These are phyloP conservation scores for Lepraria neglecta DNA, from an alignment of 495 filamentous ascomycete species.

Conservation along the genomic window DNA sequence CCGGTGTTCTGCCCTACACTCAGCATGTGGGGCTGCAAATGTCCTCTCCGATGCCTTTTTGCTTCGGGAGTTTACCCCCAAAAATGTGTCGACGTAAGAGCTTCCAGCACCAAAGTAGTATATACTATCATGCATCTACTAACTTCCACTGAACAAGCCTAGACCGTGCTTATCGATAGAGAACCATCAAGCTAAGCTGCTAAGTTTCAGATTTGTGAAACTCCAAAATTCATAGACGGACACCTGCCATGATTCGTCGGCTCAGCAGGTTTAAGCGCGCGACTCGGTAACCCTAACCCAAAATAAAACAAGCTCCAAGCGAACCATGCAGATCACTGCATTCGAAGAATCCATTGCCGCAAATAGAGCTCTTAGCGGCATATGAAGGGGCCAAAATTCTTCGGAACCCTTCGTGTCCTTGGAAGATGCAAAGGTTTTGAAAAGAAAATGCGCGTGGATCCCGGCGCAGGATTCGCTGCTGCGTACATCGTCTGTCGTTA, in stretches of 20 bases:
- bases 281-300: background rate
- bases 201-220: background rate
- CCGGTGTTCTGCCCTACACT: too few relatives aligned
- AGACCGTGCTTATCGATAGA: too few relatives aligned
- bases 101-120: too few relatives aligned
- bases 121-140: too few relatives aligned
- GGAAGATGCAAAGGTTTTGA: background rate
- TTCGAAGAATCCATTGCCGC: conserved; percentile 4
- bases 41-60: too few relatives aligned
- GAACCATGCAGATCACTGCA: background rate
- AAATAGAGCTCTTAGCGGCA: conserved; percentile 1
- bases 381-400: background rate
- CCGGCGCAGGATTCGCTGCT: background rate
- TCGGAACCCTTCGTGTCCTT: background rate
- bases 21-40: too few relatives aligned
- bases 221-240: background rate
- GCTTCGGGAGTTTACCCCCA: too few relatives aligned
- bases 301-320: background rate
- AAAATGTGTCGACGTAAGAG: too few relatives aligned
- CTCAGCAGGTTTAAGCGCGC: background rate
- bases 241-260: background rate
- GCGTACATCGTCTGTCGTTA: background rate
- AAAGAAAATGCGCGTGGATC: background rate
- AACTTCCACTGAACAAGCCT: too few relatives aligned
- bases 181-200: background rate